Evolutionary conservation across 2,329 filamentous ascomycete species (phyloP).

Genomic region (Apiospora arundinis): DNA sequence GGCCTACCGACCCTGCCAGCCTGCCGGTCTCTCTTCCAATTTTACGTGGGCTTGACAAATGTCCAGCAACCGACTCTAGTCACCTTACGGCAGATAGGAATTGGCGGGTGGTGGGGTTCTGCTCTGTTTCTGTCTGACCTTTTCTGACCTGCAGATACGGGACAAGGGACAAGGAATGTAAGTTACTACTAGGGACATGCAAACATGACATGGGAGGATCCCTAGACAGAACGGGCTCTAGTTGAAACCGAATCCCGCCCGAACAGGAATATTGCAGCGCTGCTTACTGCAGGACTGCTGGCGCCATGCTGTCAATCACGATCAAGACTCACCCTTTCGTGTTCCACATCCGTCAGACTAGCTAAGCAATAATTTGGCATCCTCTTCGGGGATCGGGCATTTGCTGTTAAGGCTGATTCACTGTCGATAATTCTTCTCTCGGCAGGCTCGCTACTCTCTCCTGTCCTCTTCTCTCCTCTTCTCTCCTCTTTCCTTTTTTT

Average conservation of each 20-base stretch:
- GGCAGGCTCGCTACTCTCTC: not conserved
- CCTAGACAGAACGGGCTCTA: not conserved
- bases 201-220: not conserved
- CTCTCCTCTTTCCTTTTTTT: not conserved
- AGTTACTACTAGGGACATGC: no score
- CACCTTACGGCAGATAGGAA: not conserved
- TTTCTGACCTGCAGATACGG: not conserved
- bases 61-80: not conserved
- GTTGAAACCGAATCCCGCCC: not conserved
- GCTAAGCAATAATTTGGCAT: not conserved
- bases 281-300: not conserved
- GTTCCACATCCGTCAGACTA: constrained; percentile 13
- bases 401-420: not conserved
- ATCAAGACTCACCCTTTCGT: not conserved
- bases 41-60: not conserved
- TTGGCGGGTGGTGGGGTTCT: not conserved
- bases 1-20: not conserved
- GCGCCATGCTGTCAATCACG: not conserved
- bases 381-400: not conserved
- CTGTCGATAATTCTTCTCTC: not conserved
- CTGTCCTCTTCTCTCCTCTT: not conserved
- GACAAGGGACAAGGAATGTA: not conserved
- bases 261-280: not conserved
- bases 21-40: not conserved
- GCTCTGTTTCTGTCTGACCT: not conserved